Conservation (phyloP, 176 grass and related monocot genomes). For the Musa schizocarpa region DNA sequence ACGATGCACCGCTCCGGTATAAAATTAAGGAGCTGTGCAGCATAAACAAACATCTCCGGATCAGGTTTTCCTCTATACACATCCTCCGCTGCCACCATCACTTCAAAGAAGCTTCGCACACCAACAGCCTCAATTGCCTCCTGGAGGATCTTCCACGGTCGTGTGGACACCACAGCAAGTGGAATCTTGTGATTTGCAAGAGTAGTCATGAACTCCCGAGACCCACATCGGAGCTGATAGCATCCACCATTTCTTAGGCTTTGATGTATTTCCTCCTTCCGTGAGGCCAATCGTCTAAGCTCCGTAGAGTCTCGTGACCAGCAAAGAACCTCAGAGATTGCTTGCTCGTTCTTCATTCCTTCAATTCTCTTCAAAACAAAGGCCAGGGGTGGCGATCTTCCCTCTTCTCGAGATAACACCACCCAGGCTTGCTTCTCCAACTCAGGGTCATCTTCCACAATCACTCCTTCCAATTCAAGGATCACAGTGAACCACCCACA, state of each 20-base stretch:
- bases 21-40: slow-evolving; percentile 67
- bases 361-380: slow-evolving; percentile 57
- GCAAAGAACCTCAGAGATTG: slow-evolving; percentile 83
- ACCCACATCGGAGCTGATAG: slow-evolving; percentile 61
- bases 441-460: slow-evolving; percentile 66
- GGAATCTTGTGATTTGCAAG: slow-evolving; percentile 85
- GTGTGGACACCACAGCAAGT: slow-evolving; percentile 62
- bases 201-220: slow-evolving; percentile 75
- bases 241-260: slow-evolving; percentile 35
- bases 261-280: slow-evolving; percentile 72
- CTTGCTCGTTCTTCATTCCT: slow-evolving; percentile 93
- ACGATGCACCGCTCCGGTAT: slow-evolving; percentile 87
- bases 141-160: slow-evolving; percentile 49
- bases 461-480: slow-evolving; percentile 88
- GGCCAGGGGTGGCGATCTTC: slow-evolving; percentile 49
- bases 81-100: slow-evolving; percentile 58
- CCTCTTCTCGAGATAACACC: slow-evolving; percentile 54
- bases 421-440: slow-evolving; percentile 69
- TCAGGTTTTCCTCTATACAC: slow-evolving; percentile 84
- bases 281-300: slow-evolving; percentile 38
- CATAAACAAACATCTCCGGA: slow-evolving; percentile 84
- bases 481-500: slow-evolving; percentile 88
- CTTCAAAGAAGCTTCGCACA: slow-evolving; percentile 43
- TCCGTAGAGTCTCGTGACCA: slow-evolving; percentile 66
- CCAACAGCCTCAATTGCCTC: slow-evolving; percentile 61